A percentile compares a stretch with the other conserved stretches of the same genome.
phyloP scores from a whole-genome alignment of 208 protist species.

The Phytomonas serpens region DNA sequence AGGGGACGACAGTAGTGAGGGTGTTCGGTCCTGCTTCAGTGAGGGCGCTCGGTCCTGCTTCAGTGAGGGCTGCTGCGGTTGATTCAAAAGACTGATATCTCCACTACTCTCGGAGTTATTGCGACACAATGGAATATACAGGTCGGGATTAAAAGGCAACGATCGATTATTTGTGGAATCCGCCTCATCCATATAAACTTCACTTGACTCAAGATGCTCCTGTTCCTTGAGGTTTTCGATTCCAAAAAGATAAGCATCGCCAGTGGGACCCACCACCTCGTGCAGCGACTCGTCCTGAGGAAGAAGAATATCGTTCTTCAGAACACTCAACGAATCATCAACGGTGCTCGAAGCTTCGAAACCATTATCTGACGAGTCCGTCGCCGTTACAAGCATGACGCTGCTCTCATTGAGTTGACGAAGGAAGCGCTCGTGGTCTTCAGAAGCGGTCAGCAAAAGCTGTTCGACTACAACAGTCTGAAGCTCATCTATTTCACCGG shows the following conservation, averaged over 20 bases:
- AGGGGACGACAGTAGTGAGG: neutral
- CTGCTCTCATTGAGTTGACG: conserved; percentile 75
- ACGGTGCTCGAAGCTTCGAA: neutral
- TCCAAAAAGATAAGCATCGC: neutral
- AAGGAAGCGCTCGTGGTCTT: conserved; percentile 59
- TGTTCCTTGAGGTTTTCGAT: neutral
- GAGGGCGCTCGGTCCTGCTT: neutral
- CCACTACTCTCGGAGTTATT: neutral
- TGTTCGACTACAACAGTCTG: conserved; percentile 82
- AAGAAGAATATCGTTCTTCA: neutral
- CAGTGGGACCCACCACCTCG: neutral
- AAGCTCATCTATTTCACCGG: conserved; percentile 50
- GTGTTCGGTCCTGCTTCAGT: neutral
- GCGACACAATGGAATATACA: neutral
- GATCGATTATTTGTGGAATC: neutral
- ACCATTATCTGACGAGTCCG: conserved; percentile 6
- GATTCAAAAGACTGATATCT: neutral
- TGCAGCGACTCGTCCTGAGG: neutral
- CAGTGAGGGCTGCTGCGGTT: neutral
- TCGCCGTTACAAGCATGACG: conserved; percentile 61
- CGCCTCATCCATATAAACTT: neutral
- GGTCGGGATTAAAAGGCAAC: neutral
- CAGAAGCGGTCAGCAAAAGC: conserved; percentile 61
- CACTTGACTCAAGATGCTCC: neutral
- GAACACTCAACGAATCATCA: neutral